Evolutionary conservation across 2,329 filamentous ascomycete genomes (phyloP), one percentile per base, ranked within the genome.

Genomic region (Hypoxylon sp.): DNA sequence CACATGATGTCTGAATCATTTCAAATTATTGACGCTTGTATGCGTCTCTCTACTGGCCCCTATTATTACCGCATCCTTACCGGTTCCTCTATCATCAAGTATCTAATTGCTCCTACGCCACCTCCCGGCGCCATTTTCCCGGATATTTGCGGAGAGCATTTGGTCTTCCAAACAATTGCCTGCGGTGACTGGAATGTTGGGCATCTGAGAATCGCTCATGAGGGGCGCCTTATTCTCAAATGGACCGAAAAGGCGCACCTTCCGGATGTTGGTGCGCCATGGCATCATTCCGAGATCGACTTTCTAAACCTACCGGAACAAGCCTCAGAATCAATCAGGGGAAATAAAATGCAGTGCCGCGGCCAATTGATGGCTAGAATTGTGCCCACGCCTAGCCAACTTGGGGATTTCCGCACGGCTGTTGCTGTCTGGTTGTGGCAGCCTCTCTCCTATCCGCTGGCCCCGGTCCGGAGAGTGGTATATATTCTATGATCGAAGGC

Each of bases 1-100:
- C 4, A 36, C 34, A 14, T 5, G 3, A 36, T 36, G 34, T 36
- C 34, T 14, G 34, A 36, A n/a, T 36, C 34, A 36, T 36, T 36
- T n/a, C 0, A 36, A 13, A 36, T 36, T 5, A 14, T 36, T 14
- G 34, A 36, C 34, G 34, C 34, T 36, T 36, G 14, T 36, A 36
- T n/a, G 34, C 13, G 34, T 36, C 34, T 14, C 5, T 14, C 34
- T 13, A 17, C 19, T 21, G 17, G 7, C 10, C 17, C 41, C 11
- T 21, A 17, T 45, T 45, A 45, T 23, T 45, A 45, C 11, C 41
- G 41, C n/a, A 45, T 45, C 41, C 4, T 45, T 10, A 45, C 41
- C 4, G 41, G 7, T 9, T 45, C 41, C 41, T 23, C n/a, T 9
- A 10, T 10, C 17, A 45, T 45, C 17, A 45, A 45, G 41, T 45